These are phyloP conservation scores for Rutstroemia sp. DNA, from an alignment of 2,329 filamentous ascomycete genomes.

Conservation along the genomic window DNA sequence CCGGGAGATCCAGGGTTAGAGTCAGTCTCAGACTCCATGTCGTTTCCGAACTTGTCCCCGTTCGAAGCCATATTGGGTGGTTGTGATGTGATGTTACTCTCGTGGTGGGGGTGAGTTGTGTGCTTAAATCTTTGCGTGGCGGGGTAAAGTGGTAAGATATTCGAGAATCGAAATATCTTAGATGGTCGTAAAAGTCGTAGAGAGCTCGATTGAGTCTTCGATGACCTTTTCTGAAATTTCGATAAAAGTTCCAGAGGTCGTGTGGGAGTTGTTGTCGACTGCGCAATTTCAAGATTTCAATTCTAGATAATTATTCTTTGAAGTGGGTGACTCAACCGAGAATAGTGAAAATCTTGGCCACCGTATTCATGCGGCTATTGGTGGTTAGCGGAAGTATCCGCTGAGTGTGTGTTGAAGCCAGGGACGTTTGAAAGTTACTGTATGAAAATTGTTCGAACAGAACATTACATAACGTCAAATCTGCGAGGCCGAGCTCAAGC, in stretches of 20 bases:
- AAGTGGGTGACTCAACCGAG: slow-evolving; percentile 12
- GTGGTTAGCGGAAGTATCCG: slow-evolving; percentile 1
- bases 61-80: slow-evolving; percentile 29
- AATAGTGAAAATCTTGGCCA: slow-evolving; percentile 2
- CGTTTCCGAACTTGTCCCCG: slow-evolving; percentile 61
- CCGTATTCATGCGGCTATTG: background rate
- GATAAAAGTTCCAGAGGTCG: background rate
- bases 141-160: slow-evolving; percentile 8
- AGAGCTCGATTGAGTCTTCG: background rate
- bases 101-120: slow-evolving; percentile 7
- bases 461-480: background rate
- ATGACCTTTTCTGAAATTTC: background rate
- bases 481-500: background rate
- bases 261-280: background rate
- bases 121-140: slow-evolving; percentile 9
- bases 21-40: slow-evolving; percentile 63
- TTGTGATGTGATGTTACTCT: slow-evolving; percentile 11
- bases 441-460: background rate
- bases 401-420: background rate
- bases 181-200: background rate
- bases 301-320: slow-evolving; percentile 8
- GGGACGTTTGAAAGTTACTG: background rate
- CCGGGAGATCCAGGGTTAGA: slow-evolving; percentile 50
- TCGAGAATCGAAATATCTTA: background rate
- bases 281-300: slow-evolving; percentile 1